These are phyloP conservation scores for Fraxinus greggii DNA, from an alignment of 305 asterid species.

Conservation along the genomic window DNA sequence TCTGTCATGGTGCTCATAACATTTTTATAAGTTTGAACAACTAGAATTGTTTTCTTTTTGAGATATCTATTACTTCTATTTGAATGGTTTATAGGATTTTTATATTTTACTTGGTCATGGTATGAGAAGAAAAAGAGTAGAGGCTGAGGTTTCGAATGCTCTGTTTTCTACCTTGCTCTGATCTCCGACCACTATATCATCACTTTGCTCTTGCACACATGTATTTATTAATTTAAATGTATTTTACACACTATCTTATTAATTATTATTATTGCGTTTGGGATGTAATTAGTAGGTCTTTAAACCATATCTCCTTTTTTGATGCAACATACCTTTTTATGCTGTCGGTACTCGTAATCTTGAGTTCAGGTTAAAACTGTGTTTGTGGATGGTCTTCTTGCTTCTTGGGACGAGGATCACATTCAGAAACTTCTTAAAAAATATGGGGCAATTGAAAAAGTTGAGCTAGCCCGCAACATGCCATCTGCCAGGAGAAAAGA, in stretches of 20 bases:
- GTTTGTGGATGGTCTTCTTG: slow-evolving; percentile 88
- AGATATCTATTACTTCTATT: background rate
- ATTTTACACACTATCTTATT: background rate
- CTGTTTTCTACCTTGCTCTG: background rate
- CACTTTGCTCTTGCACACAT: background rate
- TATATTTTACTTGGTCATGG: background rate
- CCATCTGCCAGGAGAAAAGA: slow-evolving; percentile 98
- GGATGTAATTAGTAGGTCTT: background rate
- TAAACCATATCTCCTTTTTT: background rate
- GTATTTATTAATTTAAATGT: background rate
- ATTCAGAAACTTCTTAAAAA: slow-evolving; percentile 63
- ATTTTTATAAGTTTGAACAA: background rate
- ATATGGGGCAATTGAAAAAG: slow-evolving; percentile 78
- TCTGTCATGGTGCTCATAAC: background rate
- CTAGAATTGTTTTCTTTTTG: background rate
- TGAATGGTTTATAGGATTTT: background rate
- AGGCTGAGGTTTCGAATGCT: background rate
- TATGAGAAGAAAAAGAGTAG: background rate
- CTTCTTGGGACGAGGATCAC: slow-evolving; percentile 89
- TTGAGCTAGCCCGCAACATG: slow-evolving; percentile 97
- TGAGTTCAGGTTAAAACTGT: slow-evolving; percentile 90
- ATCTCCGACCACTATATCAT: background rate
- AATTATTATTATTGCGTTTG: background rate
- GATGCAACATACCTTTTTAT: background rate
- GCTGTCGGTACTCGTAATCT: slow-evolving; percentile 6